These are phyloP conservation scores for Bipolaris zeicola DNA, from an alignment of 2,329 filamentous ascomycete species.

Conservation along the genomic window DNA sequence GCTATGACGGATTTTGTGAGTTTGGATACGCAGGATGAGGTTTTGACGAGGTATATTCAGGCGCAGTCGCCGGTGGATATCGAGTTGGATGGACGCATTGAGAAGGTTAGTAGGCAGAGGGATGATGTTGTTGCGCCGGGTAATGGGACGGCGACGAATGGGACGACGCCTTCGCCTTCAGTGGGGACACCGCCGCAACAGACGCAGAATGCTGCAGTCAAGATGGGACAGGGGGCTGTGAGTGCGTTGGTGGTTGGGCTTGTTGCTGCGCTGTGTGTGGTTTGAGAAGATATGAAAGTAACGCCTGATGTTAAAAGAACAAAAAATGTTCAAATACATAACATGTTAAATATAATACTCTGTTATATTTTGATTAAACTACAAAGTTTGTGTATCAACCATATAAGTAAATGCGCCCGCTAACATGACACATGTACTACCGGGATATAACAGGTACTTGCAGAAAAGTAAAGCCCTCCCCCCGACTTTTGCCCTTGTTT, in stretches of 20 bases:
- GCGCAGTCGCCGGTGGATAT: slow-evolving; percentile 57
- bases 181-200: slow-evolving; percentile 13
- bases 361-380: neutral
- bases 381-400: neutral
- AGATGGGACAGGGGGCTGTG: slow-evolving; percentile 11
- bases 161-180: slow-evolving; percentile 23
- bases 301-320: no score
- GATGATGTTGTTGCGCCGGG: slow-evolving; percentile 16
- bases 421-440: neutral
- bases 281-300: slow-evolving; percentile 8
- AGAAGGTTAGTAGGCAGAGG: slow-evolving; percentile 33
- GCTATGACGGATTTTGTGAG: slow-evolving; percentile 50
- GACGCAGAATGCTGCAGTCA: slow-evolving; percentile 18
- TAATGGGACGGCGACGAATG: slow-evolving; percentile 26
- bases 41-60: slow-evolving; percentile 59
- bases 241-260: slow-evolving; percentile 15
- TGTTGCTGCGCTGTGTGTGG: slow-evolving; percentile 19
- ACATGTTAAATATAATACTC: no score
- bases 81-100: slow-evolving; percentile 57
- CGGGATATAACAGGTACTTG: neutral
- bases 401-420: neutral
- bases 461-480: no score
- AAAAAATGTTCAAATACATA: no score
- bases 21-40: slow-evolving; percentile 61
- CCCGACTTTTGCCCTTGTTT: neutral